Evolutionary conservation across 768 basidiomycete genomes (phyloP).

Genomic region (Boletus bicolor): DNA sequence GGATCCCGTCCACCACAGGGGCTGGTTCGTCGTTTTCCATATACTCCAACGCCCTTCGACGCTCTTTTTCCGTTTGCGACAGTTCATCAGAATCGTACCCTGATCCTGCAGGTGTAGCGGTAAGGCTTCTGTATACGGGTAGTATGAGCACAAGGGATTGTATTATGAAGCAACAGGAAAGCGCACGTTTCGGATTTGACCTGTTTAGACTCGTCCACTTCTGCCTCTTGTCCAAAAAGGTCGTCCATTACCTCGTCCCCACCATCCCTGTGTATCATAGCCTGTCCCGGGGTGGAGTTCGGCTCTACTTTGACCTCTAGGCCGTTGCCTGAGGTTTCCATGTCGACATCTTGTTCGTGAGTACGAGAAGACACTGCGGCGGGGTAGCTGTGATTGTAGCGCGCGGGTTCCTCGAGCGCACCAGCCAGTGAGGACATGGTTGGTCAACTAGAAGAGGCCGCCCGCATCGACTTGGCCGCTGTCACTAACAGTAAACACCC

Average conservation of each 20-base stretch:
- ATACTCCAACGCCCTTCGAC: conserved; percentile 73
- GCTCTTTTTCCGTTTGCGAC: conserved; percentile 54
- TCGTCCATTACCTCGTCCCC: conserved; percentile 67
- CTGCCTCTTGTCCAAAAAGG: conserved; percentile 75
- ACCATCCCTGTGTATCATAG: conserved; percentile 5
- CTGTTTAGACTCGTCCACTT: conserved; percentile 34
- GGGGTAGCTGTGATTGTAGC: conserved; percentile 19
- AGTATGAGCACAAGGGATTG: conserved; percentile 19
- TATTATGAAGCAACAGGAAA: conserved; percentile 1
- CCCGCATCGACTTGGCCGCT: too few species aligned
- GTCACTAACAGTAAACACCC: neutral
- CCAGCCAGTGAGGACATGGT: conserved; percentile 61
- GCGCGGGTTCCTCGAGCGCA: conserved; percentile 43
- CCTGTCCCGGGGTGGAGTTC: conserved; percentile 18
- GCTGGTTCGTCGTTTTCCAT: conserved; percentile 70
- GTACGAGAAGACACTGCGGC: conserved; percentile 3
- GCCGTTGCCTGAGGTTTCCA: conserved; percentile 29
- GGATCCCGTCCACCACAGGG: conserved; percentile 51
- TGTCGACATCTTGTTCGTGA: conserved; percentile 40
- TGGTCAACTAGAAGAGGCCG: neutral
- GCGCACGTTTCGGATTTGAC: conserved; percentile 49
- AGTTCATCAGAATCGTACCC: conserved; percentile 64
- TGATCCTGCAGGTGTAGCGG: conserved; percentile 38
- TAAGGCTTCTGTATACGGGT: conserved; percentile 32
- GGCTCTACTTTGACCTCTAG: conserved; percentile 19